These are phyloP conservation scores for Cytospora mali DNA, from an alignment of 2,329 filamentous ascomycete species.

Conservation along the genomic window DNA sequence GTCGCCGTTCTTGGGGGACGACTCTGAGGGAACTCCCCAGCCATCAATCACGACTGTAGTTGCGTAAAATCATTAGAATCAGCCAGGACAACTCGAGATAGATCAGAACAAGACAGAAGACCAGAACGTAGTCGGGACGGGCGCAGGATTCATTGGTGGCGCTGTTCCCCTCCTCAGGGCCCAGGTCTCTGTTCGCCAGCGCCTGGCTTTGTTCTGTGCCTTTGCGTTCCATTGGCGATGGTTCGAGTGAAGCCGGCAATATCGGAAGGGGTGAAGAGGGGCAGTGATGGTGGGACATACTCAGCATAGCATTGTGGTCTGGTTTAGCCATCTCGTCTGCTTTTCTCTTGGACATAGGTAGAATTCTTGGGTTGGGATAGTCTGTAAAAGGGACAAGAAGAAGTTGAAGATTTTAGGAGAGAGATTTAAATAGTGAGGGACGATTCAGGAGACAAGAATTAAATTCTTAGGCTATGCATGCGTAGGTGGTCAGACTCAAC, in stretches of 20 bases:
- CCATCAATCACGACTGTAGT: slow-evolving; percentile 93
- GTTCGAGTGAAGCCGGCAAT: slow-evolving; percentile 1
- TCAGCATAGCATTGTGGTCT: slow-evolving; percentile 64
- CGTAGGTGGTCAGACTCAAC: slow-evolving; percentile 14
- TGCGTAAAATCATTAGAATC: slow-evolving; percentile 57
- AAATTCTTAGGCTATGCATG: slow-evolving; percentile 5
- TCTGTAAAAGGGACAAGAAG: neutral
- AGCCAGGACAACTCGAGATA: slow-evolving; percentile 63
- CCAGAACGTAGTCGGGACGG: slow-evolving; percentile 44
- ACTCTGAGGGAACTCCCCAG: slow-evolving; percentile 84
- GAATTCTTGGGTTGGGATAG: neutral
- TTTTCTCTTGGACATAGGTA: slow-evolving; percentile 28
- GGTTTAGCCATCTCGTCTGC: slow-evolving; percentile 52
- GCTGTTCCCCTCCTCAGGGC: neutral
- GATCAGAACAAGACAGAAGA: slow-evolving; percentile 54
- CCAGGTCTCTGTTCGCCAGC: neutral
- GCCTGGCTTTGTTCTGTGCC: slow-evolving; percentile 3
- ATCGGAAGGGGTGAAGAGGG: slow-evolving; percentile 30
- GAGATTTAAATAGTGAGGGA: slow-evolving; percentile 25
- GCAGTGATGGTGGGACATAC: slow-evolving; percentile 49
- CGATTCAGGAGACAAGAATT: neutral
- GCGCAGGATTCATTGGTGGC: slow-evolving; percentile 15
- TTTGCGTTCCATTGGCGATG: slow-evolving; percentile 1
- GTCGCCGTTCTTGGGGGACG: slow-evolving; percentile 86
- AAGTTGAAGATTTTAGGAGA: neutral